Evolutionary conservation across 352 stramenopile species (phyloP), one percentile per base, ranked within the genome.

Genomic region (Pythium oligandrum): DNA sequence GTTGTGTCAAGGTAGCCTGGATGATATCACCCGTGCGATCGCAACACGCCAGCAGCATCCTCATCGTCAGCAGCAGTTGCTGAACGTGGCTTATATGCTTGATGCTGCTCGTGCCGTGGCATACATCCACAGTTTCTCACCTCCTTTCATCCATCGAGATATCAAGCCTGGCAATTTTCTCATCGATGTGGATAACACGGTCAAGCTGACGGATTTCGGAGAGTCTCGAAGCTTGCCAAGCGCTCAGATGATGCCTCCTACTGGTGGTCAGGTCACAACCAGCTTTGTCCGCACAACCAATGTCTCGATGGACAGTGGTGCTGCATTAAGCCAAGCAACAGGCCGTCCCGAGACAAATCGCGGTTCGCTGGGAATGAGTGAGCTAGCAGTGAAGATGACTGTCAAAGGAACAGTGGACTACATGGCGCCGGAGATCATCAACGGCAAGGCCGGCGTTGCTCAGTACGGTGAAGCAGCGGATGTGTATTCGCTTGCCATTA

Each of bases 361-460:
- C 17, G 17, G 44, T 10, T 45, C 46, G 7, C 50, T 49, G 4
- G 10, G 26, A 4, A 30, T 40, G 8, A 54, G 46, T 6, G 50
- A 51, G 10, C 34, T 49, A 11, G 44, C 57, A 8, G 46, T 35
- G 12, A 55, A 45, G 9, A 81, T 87, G 75, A 82, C 74, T 1
- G 79, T 94, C 30, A 72, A 80, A 47, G 81, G 81, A 3, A 90
- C 81, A 0, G 78, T 87, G 3, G 70, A 86, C 42, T 90, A 90
- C 63, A 93, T 93, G 83, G 80, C 83, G 4, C 80, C 80, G 3
- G 81, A 93, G 39, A 68, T 93, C 51, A 88, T 93, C 51, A 77
- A 89, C 5, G 76, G 78, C n/a, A 73, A 73, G 30, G 68, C 59
- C 3, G 79, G 75, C 0, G 8, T 75, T 2, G 75, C 72, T 3